Percentiles rank a stretch among this genome's conserved stretches.
These are phyloP conservation scores for Lachancea quebecensis DNA, from an alignment of 805 yeast species.

Conservation along the genomic window DNA sequence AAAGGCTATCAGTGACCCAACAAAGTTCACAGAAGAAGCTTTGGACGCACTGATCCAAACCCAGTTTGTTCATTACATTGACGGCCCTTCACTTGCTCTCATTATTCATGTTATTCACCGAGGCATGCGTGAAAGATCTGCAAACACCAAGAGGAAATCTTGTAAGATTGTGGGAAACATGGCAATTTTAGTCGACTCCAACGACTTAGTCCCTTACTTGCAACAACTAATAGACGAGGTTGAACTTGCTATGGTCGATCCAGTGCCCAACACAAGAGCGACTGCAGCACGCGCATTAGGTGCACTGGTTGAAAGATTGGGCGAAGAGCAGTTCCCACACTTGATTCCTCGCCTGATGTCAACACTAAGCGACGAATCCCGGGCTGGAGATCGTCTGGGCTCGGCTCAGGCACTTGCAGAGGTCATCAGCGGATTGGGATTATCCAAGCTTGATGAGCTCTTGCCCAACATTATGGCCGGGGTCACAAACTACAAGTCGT, in stretches of 20 bases:
- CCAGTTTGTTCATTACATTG: slow-evolving; percentile 94
- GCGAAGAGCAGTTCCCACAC: slow-evolving; percentile 92
- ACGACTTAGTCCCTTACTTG: slow-evolving; percentile 80
- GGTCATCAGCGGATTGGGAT: slow-evolving; percentile 87
- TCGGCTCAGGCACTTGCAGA: slow-evolving; percentile 96
- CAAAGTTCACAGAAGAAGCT: slow-evolving; percentile 81
- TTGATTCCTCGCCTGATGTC: slow-evolving; percentile 73
- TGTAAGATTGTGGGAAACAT: slow-evolving; percentile 98
- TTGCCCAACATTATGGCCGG: slow-evolving; percentile 72
- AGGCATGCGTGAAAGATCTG: slow-evolving; percentile 94
- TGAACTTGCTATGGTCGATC: slow-evolving; percentile 95
- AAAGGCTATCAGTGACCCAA: slow-evolving; percentile 94
- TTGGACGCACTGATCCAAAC: slow-evolving; percentile 80
- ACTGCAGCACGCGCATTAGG: slow-evolving; percentile 97
- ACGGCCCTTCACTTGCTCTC: slow-evolving; percentile 94
- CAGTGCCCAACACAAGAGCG: slow-evolving; percentile 94
- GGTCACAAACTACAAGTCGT: slow-evolving; percentile 58
- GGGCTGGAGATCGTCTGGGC: slow-evolving; percentile 89
- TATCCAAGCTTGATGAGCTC: slow-evolving; percentile 78
- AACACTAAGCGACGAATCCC: slow-evolving; percentile 68
- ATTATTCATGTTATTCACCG: slow-evolving; percentile 91
- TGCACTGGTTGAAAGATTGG: slow-evolving; percentile 89
- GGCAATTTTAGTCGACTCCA: slow-evolving; percentile 90
- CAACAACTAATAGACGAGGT: slow-evolving; percentile 70
- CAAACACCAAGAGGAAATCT: slow-evolving; percentile 83